These are phyloP conservation scores for Auriscalpium orientale DNA, from an alignment of 768 basidiomycete species.

Conservation along the genomic window DNA sequence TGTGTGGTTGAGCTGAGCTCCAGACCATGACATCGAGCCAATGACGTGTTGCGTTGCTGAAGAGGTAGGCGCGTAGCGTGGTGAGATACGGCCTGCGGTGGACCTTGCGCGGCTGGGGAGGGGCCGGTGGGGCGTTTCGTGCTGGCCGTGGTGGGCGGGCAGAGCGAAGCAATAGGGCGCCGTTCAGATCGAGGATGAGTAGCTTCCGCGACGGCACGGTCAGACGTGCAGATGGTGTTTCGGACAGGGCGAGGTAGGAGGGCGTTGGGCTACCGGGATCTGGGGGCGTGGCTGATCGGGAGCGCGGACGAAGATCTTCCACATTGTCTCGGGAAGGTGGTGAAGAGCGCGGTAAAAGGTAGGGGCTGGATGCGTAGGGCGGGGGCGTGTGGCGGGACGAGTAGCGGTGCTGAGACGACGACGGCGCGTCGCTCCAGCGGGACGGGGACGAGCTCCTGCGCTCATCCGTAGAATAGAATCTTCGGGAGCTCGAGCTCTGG, in stretches of 20 bases:
- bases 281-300: not conserved
- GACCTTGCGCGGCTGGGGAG: constrained; percentile 28
- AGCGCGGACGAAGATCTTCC: not conserved
- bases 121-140: not conserved
- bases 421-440: not conserved
- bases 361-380: not conserved
- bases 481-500: not conserved
- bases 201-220: constrained; percentile 44
- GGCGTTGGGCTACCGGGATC: constrained; percentile 21
- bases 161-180: constrained; percentile 60
- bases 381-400: not conserved
- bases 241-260: constrained; percentile 29
- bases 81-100: constrained; percentile 62
- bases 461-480: not conserved
- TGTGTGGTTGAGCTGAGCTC: constrained; percentile 81
- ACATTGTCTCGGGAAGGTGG: not conserved
- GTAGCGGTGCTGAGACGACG: not conserved
- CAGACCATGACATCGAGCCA: constrained; percentile 87
- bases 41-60: constrained; percentile 45
- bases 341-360: not conserved
- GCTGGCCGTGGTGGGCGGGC: constrained; percentile 19
- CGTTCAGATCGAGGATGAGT: constrained; percentile 70
- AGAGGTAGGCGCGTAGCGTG: constrained; percentile 55
- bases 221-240: constrained; percentile 21
- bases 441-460: too few species aligned